Percentiles rank a stretch among this genome's conserved stretches.
These are phyloP conservation scores for Anthoceros angustus DNA, from an alignment of 225 moss, liverwort and hornwort genomes.

Conservation along the genomic window DNA sequence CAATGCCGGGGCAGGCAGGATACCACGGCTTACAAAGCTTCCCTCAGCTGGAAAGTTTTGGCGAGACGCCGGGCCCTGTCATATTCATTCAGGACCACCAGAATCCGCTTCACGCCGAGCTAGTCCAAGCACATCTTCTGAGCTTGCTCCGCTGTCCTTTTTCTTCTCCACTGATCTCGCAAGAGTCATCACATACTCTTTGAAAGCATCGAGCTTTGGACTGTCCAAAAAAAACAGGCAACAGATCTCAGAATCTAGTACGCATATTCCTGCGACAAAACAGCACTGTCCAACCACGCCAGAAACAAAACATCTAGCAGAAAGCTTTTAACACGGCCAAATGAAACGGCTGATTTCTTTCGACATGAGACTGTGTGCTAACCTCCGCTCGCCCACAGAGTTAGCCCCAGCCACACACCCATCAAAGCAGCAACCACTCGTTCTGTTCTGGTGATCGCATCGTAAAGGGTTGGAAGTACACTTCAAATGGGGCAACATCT, in stretches of 20 bases:
- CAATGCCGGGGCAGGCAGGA: too few species aligned
- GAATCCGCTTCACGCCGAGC: conserved; percentile 85
- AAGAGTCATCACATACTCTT: conserved; percentile 60
- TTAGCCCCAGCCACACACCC: conserved; percentile 68
- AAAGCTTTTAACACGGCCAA: neutral
- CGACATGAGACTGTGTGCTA: neutral
- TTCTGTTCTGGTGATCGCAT: conserved; percentile 83
- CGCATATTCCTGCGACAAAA: too few species aligned
- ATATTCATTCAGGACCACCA: conserved; percentile 91
- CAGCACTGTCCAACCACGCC: too few species aligned
- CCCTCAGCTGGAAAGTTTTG: conserved; percentile 77
- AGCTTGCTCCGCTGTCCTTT: conserved; percentile 41
- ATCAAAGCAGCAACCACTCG: conserved; percentile 67
- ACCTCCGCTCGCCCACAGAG: conserved; percentile 46
- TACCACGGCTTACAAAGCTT: conserved; percentile 35
- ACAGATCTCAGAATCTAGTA: neutral
- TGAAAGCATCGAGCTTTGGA: conserved; percentile 77
- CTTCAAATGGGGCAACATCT: conserved; percentile 79
- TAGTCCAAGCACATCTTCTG: conserved; percentile 51
- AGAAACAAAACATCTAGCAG: neutral
- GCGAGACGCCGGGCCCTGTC: conserved; percentile 71
- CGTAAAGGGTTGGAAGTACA: conserved; percentile 46
- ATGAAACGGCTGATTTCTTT: neutral
- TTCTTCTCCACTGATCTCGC: conserved; percentile 69
- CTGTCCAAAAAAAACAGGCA: conserved; percentile 14